Base-by-base conservation (phyloP, 2,329 filamentous ascomycete genomes). In the Penicillium sp. region DNA sequence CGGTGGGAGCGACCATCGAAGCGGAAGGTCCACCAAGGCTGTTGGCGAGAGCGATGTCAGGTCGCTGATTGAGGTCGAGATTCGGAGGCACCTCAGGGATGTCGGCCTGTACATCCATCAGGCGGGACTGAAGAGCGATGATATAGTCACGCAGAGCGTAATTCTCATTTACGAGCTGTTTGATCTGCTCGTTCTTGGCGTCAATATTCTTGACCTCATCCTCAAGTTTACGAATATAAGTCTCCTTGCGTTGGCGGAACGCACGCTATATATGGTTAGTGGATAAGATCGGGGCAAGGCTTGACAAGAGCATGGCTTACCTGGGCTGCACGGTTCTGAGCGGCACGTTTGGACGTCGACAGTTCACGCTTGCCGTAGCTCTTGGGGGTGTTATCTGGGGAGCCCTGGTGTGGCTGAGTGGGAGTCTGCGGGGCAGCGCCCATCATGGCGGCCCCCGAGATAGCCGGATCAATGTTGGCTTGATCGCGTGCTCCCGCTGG, bases 181-280 rank as follows among this genome's bases (percentile, higher is more conserved):
- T 94, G 75, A 85, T 91, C 52, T 84, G 85, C 59, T 89, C 84
- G 62, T 92, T 28, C 39, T 28, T 43, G 89, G 74, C 96, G 84
- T 85, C 83, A 62, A 86, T 90, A 26, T 94, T 90, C 67, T 91
- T 87, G 48, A 97, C 91, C 71, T 97, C 91, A 70, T 94, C 89
- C 75, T 99, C 94, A 6, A 99, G 83, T 73, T 96, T 95, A 79
- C 96, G 96, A 74, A 99, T 99, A 73, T 99, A 97, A 42, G 91
- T 90, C 76, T 99, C 94, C 73, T 99, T 99, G 59, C 94, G 89
- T 77, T 97, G 92, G 37, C 94, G 90, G 77, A 99, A 99, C 37
- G 94, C 94, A 72, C 94, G 87, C 93, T 99, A 66, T 61, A 58
- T 37, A 5, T 2, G 36, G 45, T 68, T 48, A 64, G 39, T 28